phyloP scores from a whole-genome alignment of 345 rosid species.

The Moricandia moricandioides region DNA sequence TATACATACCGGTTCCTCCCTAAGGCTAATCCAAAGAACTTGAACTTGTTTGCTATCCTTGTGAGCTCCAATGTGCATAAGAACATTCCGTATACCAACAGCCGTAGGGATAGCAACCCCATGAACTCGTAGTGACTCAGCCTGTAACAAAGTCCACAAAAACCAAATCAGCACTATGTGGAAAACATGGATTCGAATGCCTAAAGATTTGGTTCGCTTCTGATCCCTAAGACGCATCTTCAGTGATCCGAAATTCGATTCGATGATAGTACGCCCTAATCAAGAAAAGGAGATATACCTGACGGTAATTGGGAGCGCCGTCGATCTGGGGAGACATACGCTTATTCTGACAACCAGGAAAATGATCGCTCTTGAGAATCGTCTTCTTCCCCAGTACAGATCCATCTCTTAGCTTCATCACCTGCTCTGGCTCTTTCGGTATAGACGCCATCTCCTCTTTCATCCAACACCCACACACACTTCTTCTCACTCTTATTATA shows the following conservation, averaged over 20 bases:
- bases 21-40: slow-evolving; percentile 91
- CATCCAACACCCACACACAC: slow-evolving; percentile 7
- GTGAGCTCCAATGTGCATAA: slow-evolving; percentile 72
- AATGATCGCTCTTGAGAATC: slow-evolving; percentile 95
- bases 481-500: slow-evolving; percentile 9
- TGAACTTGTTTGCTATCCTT: slow-evolving; percentile 54
- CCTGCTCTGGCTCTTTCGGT: slow-evolving; percentile 84
- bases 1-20: slow-evolving; percentile 93
- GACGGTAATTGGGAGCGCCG: slow-evolving; percentile 98
- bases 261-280: neutral
- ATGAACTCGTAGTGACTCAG: slow-evolving; percentile 71
- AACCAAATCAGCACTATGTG: slow-evolving; percentile 3
- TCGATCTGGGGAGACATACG: slow-evolving; percentile 89
- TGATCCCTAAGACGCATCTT: neutral
- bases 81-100: slow-evolving; percentile 83
- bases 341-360: slow-evolving; percentile 99
- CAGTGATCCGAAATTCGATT: slow-evolving; percentile 11
- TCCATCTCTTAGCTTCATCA: slow-evolving; percentile 90
- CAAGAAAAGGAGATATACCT: slow-evolving; percentile 45
- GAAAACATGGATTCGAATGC: slow-evolving; percentile 8
- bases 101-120: slow-evolving; percentile 94
- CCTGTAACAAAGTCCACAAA: slow-evolving; percentile 46
- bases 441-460: slow-evolving; percentile 66
- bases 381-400: slow-evolving; percentile 97
- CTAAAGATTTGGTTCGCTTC: neutral